Evolutionary conservation across 2,329 filamentous ascomycete genomes (phyloP).

Genomic region (Claviceps citrina): DNA sequence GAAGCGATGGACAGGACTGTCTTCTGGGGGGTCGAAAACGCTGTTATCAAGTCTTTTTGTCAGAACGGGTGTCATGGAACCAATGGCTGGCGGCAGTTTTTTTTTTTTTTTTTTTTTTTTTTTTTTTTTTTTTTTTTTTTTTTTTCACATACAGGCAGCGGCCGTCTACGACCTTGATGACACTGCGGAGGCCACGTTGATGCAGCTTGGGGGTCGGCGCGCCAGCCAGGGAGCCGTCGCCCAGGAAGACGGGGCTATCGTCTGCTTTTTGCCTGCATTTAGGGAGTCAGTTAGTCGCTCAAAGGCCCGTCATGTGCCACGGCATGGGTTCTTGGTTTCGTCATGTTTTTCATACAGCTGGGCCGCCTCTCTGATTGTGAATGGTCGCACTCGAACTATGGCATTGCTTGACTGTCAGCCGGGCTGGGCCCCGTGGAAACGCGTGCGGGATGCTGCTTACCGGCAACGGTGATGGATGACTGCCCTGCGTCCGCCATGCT

Average conservation of each 20-base stretch:
- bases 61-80: no score
- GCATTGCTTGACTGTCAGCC: conserved; percentile 13
- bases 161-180: conserved; percentile 94
- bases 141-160: conserved; percentile 82
- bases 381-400: conserved; percentile 52
- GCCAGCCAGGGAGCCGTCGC: conserved; percentile 86
- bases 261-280: conserved; percentile 46
- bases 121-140: no score
- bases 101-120: no score
- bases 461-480: conserved; percentile 44
- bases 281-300: conserved; percentile 6
- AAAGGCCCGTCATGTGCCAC: no score
- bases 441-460: conserved; percentile 16
- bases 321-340: no score
- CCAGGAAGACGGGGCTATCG: conserved; percentile 82
- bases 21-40: conserved; percentile 92
- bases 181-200: conserved; percentile 72
- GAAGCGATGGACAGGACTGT: conserved; percentile 80
- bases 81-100: no score
- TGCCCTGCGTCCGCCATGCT: conserved; percentile 17
- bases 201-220: conserved; percentile 71
- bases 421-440: background rate
- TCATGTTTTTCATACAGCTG: conserved; percentile 47
- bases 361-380: conserved; percentile 83
- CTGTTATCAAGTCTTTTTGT: conserved; percentile 28